Evolutionary conservation across 495 filamentous ascomycete species (phyloP), one percentile per base, ranked within the genome.

Genomic region (Poronia punctata): DNA sequence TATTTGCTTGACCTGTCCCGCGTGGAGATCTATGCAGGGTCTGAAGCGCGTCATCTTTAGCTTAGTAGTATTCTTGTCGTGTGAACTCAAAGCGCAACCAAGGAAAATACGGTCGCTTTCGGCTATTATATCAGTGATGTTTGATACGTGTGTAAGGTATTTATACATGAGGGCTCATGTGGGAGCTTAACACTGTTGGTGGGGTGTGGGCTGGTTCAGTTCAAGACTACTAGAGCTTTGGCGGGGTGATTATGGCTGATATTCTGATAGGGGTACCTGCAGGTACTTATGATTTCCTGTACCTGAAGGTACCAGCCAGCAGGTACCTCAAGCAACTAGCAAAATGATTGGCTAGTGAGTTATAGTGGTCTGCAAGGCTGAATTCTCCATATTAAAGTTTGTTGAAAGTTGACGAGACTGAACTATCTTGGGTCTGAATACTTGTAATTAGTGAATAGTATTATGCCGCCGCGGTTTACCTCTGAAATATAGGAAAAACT

Each of bases 1-100:
- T 51, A 98, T 98, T 64, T 98, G 92, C 68, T 98, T 98, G 20
- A 98, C 92, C 59, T 86, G 77, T 5, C 93, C 93, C 7, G 88
- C 80, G 66, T 98, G 92, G 19, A 98, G 75, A 65, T 98, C 92
- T 61, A 98, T 97, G 59, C 92, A 98, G 11, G 92, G 93, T 10
- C 92, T 74, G 61, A 97, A 98, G 54, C 79, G 76, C 3, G 93
- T 96, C 92, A 98, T 98, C 43, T 56, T 71, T 6, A 26, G 5
- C 22, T 8, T 4, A 10, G 0, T 7, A 7, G n/a, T 7, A n/a
- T 27, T 27, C n/a, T 7, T 27, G 25, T n/a, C 7, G 7, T n/a
- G 25, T 27, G 25, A n/a, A 7, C n/a, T 10, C 27, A 16, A 9
- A 16, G 23, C 17, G 23, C 30, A 7, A 36, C 24, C 5, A 11